Conservation (phyloP, 1,284 basidiomycete genomes). For the Tylopilus sp. region DNA sequence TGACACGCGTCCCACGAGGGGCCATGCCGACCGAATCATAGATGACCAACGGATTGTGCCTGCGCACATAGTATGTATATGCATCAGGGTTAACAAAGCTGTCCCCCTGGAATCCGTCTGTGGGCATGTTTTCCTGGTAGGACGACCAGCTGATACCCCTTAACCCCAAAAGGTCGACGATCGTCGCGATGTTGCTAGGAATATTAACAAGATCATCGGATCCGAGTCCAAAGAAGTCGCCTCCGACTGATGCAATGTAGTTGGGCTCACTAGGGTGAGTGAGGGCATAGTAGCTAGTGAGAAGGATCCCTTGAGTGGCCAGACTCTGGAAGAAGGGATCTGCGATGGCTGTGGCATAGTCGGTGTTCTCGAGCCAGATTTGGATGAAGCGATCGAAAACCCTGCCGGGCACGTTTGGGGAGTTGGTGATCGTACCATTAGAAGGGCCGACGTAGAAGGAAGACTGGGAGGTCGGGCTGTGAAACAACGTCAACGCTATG, state of each 20-base stretch:
- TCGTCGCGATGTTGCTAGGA: conserved; percentile 45
- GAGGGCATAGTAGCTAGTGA: conserved; percentile 50
- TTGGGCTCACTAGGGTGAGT: conserved; percentile 68
- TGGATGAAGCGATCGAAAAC: conserved; percentile 53
- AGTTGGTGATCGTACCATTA: conserved; percentile 28
- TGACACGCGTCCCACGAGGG: conserved; percentile 44
- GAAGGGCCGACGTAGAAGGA: conserved; percentile 27
- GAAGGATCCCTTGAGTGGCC: conserved; percentile 47
- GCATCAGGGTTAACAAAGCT: conserved; percentile 43
- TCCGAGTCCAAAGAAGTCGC: conserved; percentile 56
- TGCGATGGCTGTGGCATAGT: conserved; percentile 37
- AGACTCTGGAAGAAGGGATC: conserved; percentile 45
- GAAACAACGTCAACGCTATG: conserved; percentile 1
- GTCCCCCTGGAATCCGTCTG: conserved; percentile 45
- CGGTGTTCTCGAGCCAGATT: conserved; percentile 57
- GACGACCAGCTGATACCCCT: conserved; percentile 52
- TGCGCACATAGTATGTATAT: conserved; percentile 52
- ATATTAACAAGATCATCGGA: conserved; percentile 43
- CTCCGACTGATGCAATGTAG: conserved; percentile 48
- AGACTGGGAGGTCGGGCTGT: conserved; percentile 29
- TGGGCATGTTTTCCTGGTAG: conserved; percentile 60
- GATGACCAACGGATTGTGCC: conserved; percentile 57
- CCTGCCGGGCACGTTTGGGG: conserved; percentile 33
- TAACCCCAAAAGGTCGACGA: conserved; percentile 61
- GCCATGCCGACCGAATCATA: conserved; percentile 45